phyloP scores from a whole-genome alignment of 176 grass and related monocot genomes.

The Typha latifolia region DNA sequence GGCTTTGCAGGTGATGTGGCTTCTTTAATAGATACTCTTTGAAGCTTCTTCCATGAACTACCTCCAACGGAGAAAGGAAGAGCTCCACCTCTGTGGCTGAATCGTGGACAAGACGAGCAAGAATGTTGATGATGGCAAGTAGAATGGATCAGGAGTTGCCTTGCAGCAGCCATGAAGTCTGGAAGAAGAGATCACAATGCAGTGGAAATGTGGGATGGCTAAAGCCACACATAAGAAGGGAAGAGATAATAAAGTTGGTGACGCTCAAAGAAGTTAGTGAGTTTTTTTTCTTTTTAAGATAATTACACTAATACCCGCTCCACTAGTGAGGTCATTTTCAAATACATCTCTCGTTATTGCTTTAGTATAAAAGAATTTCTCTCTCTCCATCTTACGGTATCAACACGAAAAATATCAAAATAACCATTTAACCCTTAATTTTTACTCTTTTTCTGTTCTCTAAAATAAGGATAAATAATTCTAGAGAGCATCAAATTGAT shows the following conservation, averaged over 20 bases:
- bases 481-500: no score
- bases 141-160: slow-evolving; percentile 27
- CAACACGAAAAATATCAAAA: no score
- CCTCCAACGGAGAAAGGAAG: neutral
- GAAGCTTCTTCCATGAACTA: slow-evolving; percentile 13
- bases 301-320: no score
- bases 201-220: neutral
- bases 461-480: no score
- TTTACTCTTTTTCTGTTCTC: no score
- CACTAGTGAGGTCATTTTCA: no score
- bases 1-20: slow-evolving; percentile 3
- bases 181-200: neutral
- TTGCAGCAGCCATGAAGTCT: slow-evolving; percentile 27
- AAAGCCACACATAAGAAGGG: neutral
- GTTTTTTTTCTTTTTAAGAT: no score
- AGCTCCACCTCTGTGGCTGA: neutral
- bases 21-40: slow-evolving; percentile 3
- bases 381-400: no score
- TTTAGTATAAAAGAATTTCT: no score
- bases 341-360: no score
- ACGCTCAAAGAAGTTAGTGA: no score
- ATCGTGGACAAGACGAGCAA: slow-evolving; percentile 18
- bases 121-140: slow-evolving; percentile 14
- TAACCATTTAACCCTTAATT: no score
- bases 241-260: neutral